Base-by-base conservation (phyloP, 805 yeast genomes). In the Saccharomycopsis fibuligera region DNA sequence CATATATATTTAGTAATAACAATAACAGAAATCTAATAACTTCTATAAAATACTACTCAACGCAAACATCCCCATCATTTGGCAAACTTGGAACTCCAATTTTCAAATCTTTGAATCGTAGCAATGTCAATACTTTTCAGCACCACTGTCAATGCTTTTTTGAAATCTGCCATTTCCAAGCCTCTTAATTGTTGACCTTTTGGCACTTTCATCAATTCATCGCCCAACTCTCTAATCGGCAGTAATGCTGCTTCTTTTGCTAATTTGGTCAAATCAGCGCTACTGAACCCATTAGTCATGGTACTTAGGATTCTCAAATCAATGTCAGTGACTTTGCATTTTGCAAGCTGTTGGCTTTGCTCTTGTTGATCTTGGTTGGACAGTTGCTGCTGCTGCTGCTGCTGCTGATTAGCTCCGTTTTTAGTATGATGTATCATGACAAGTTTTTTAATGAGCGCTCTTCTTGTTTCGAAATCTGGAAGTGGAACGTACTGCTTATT, bases 201-300 rank as follows among this genome's bases (percentile, higher is more conserved):
- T 1, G 86, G 72, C 0, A 79, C 75, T 37, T 72, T 67, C 6
- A 46, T 30, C n/a, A 46, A 33, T 41, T 83, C 80, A 51, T 91
- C 97, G 1, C 98, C 97, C 22, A 91, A 68, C 36, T 88, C 83
- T 54, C 99, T 73, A 33, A 93, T 69, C 1, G 99, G 98, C 1
- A 96, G 96, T 97, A 91, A 90, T 1, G 99, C 97, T 2, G 96
- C 95, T 63, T 91, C 97, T 64, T 90, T 93, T 1, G 97, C 96
- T 52, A 91, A 66, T 1, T 96, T 90, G 0, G 97, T 89, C 38
- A 91, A 75, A 65, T 91, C 99, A 56, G 93, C 82, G 2, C 96
- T 96, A n/a, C 96, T 86, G 64, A 81, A 88, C 0, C 87, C 91
- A 5, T 80, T 79, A 0, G 98, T 89, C 57, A 85, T 62, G 9